Evolutionary conservation across 2,329 filamentous ascomycete species (phyloP).

Genomic region (Sclerotinia sclerotiorum): DNA sequence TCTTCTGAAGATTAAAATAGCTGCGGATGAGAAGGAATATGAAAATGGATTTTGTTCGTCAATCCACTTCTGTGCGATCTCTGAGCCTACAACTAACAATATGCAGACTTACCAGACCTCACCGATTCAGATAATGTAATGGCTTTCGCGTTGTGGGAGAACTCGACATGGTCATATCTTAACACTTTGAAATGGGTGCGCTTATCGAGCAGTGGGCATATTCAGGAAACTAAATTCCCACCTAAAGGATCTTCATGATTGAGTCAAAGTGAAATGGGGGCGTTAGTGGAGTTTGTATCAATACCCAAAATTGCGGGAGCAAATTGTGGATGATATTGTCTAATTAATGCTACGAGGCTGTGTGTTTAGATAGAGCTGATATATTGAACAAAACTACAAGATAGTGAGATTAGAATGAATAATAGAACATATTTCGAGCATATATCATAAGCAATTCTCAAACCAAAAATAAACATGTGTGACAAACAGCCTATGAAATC

Average conservation of each 20-base stretch:
- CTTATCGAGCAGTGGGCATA: slow-evolving; percentile 62
- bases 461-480: background rate
- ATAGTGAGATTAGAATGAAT: background rate
- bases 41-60: slow-evolving; percentile 76
- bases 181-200: slow-evolving; percentile 75
- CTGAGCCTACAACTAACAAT: slow-evolving; percentile 25
- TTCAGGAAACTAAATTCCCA: slow-evolving; percentile 74
- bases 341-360: background rate
- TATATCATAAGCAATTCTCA: background rate
- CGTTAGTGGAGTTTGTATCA: slow-evolving; percentile 26
- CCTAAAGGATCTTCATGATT: slow-evolving; percentile 54
- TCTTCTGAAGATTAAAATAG: slow-evolving; percentile 69
- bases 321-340: slow-evolving; percentile 11
- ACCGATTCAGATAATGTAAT: slow-evolving; percentile 63
- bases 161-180: slow-evolving; percentile 80
- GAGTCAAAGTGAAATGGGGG: slow-evolving; percentile 19
- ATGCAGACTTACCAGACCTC: slow-evolving; percentile 70
- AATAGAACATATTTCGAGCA: slow-evolving; percentile 1
- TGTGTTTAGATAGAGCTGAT: background rate
- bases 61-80: background rate
- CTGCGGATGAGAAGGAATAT: slow-evolving; percentile 74
- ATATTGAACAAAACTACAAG: background rate
- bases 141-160: slow-evolving; percentile 76
- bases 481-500: slow-evolving; percentile 10
- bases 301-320: slow-evolving; percentile 26